These are phyloP conservation scores for Diversispora eburnea DNA, from an alignment of 192 early-diverging fungal species.

Conservation along the genomic window DNA sequence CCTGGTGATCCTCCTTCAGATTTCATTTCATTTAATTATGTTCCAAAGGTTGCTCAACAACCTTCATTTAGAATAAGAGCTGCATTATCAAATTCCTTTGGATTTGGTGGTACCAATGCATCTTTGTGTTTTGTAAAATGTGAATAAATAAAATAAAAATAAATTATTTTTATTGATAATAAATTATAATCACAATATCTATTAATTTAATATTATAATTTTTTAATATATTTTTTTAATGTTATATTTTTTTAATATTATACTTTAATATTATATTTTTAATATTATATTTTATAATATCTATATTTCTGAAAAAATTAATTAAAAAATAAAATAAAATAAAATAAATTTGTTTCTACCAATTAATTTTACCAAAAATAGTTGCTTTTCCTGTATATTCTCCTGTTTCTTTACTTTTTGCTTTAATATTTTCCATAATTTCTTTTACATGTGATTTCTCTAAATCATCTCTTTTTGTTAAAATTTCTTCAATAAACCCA, in stretches of 20 bases:
- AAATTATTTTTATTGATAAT: no score
- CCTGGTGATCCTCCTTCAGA: conserved; percentile 48
- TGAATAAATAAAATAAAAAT: not conserved
- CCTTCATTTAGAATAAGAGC: conserved; percentile 58
- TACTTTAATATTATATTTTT: no score
- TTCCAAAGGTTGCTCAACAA: conserved; percentile 64
- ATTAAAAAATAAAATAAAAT: not conserved
- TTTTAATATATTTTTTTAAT: no score
- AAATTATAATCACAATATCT: no score
- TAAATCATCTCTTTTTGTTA: conserved; percentile 86
- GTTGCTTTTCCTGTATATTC: conserved; percentile 47
- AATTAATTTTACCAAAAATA: conserved; percentile 55
- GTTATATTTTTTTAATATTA: no score
- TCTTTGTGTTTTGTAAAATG: conserved; percentile 63
- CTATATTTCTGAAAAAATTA: no score
- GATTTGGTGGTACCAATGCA: conserved; percentile 84
- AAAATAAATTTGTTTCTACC: not conserved
- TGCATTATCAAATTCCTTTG: conserved; percentile 86
- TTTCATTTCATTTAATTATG: conserved; percentile 69
- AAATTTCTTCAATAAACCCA: conserved; percentile 87
- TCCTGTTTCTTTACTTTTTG: conserved; percentile 60
- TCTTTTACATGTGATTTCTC: conserved; percentile 80
- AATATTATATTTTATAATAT: no score
- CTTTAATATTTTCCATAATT: conserved; percentile 77
- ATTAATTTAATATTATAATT: no score